A percentile compares a stretch with the other conserved stretches of the same genome.
Evolutionary conservation across 2,329 filamentous ascomycete genomes (phyloP).

Genomic region (Sporothrix inflata): DNA sequence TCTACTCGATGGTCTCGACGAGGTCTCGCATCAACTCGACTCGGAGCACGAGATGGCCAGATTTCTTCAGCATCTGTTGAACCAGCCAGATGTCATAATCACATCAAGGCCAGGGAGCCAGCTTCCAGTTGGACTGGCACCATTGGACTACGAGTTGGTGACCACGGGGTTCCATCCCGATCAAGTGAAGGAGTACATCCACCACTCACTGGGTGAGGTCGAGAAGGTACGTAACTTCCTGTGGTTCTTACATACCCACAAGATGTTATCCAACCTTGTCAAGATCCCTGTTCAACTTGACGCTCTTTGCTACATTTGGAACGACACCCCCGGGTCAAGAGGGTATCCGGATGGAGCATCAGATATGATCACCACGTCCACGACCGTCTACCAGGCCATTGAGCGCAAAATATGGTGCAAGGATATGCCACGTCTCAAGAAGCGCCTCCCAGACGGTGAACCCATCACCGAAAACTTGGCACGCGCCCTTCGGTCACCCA

Average conservation of each 20-base stretch:
- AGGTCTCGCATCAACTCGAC: slow-evolving; percentile 39
- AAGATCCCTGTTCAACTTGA: not conserved
- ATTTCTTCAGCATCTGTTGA: slow-evolving; percentile 41
- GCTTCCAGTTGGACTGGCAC: not conserved
- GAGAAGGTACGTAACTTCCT: not conserved
- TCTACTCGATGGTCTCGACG: slow-evolving; percentile 50
- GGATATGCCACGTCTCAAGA: not conserved
- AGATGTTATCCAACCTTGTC: not conserved
- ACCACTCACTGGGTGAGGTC: not conserved
- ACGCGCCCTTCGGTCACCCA: not conserved
- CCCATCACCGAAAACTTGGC: not conserved
- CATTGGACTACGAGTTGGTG: slow-evolving; percentile 5
- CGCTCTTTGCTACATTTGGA: not conserved
- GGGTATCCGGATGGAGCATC: not conserved
- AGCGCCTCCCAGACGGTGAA: not conserved
- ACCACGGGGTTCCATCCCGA: not conserved
- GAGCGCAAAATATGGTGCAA: not conserved
- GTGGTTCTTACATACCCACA: not conserved
- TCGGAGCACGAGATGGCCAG: slow-evolving; percentile 28
- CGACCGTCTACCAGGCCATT: not conserved
- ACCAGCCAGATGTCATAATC: slow-evolving; percentile 44
- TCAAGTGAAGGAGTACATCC: not conserved
- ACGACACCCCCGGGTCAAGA: not conserved
- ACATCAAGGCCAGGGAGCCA: slow-evolving; percentile 35
- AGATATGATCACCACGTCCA: not conserved